Conservation (phyloP, 2,329 filamentous ascomycete species). For the Davidsoniella virescens region DNA sequence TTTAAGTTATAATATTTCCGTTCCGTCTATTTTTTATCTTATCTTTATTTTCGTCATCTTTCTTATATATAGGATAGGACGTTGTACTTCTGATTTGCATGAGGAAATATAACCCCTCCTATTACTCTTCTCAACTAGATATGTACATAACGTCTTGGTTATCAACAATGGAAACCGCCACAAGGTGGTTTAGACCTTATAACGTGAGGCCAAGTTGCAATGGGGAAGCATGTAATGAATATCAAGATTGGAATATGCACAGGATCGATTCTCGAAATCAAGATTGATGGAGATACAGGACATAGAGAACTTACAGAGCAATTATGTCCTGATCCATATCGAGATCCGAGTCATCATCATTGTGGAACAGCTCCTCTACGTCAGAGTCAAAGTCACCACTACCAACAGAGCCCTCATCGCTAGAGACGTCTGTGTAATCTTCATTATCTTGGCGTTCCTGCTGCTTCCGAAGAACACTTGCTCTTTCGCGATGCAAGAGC, state of each 20-base stretch:
- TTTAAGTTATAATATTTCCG: neutral
- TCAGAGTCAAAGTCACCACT: slow-evolving; percentile 72
- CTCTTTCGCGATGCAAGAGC: slow-evolving; percentile 74
- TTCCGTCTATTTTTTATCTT: neutral
- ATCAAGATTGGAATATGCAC: too few species aligned
- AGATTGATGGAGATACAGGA: neutral
- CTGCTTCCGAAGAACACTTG: slow-evolving; percentile 58
- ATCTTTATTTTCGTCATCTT: neutral
- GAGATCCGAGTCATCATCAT: slow-evolving; percentile 26
- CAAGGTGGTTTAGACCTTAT: too few species aligned
- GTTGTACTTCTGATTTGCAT: neutral
- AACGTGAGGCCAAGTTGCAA: too few species aligned
- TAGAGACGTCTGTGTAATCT: slow-evolving; percentile 56
- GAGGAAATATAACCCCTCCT: neutral
- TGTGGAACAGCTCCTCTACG: slow-evolving; percentile 47
- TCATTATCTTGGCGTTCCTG: slow-evolving; percentile 26
- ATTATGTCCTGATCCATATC: slow-evolving; percentile 12
- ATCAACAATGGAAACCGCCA: neutral
- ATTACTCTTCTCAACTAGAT: neutral
- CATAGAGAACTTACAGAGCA: slow-evolving; percentile 11
- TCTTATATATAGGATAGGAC: neutral
- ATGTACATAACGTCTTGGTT: neutral
- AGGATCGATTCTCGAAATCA: too few species aligned
- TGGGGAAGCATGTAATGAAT: too few species aligned
- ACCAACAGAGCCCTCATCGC: slow-evolving; percentile 56